These are phyloP conservation scores for Phytopythium litorale DNA, from an alignment of 352 stramenopile species.

Conservation along the genomic window DNA sequence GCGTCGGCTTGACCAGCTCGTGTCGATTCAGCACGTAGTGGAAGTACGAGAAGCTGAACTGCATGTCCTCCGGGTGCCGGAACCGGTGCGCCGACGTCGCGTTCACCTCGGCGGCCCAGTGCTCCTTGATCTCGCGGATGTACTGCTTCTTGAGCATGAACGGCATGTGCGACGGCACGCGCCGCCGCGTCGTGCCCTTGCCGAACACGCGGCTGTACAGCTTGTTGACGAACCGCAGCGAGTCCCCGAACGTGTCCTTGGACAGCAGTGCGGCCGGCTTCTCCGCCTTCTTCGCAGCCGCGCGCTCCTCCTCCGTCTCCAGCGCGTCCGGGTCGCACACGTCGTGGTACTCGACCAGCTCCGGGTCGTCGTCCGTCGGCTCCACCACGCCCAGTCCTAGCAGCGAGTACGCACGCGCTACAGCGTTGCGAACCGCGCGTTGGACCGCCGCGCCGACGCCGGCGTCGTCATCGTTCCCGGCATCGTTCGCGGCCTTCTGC, in stretches of 20 bases:
- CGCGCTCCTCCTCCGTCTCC: not conserved
- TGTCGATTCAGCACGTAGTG: conserved; percentile 91
- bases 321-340: conserved; percentile 30
- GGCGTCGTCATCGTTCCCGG: conserved; percentile 11
- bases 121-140: conserved; percentile 89
- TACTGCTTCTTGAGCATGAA: conserved; percentile 89
- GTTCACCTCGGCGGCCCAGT: conserved; percentile 66
- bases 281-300: conserved; percentile 2
- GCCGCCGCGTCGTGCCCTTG: conserved; percentile 55
- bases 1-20: conserved; percentile 66
- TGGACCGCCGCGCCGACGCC: conserved; percentile 2
- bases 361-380: conserved; percentile 36
- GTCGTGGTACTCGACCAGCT: conserved; percentile 70
- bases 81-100: conserved; percentile 88
- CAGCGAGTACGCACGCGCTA: conserved; percentile 24
- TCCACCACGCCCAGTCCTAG: conserved; percentile 42
- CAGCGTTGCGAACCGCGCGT: not conserved
- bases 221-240: conserved; percentile 90
- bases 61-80: conserved; percentile 90
- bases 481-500: conserved; percentile 22
- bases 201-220: conserved; percentile 90
- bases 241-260: conserved; percentile 91
- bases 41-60: conserved; percentile 96
- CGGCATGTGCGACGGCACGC: conserved; percentile 94
- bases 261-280: conserved; percentile 46